Conservation (phyloP, 345 rosid genomes). For the Geranium brycei region DNA sequence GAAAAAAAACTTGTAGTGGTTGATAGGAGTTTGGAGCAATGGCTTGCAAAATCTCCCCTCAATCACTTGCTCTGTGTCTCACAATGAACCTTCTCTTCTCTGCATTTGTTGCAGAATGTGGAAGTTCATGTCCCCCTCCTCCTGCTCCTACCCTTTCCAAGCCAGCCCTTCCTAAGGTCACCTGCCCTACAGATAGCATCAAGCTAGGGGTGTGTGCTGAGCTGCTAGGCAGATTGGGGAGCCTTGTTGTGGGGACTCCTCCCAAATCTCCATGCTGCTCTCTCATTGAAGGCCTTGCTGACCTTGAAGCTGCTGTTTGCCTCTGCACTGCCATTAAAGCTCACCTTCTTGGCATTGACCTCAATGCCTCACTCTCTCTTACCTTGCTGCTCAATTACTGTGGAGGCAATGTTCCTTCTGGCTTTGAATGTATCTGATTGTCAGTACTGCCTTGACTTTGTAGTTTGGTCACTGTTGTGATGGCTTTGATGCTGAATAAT, state of each 20-base stretch:
- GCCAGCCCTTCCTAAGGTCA: conserved; percentile 10
- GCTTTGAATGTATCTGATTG: conserved; percentile 42
- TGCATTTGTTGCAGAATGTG: background rate
- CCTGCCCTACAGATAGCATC: conserved; percentile 54
- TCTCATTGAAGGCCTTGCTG: conserved; percentile 40
- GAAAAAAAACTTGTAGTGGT: background rate
- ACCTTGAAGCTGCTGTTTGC: conserved; percentile 56
- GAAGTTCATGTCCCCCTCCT: background rate
- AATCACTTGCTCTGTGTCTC: background rate
- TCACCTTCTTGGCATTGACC: conserved; percentile 46
- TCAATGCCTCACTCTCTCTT: conserved; percentile 47
- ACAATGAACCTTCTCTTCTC: background rate
- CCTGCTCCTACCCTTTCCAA: background rate
- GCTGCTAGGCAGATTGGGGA: conserved; percentile 35
- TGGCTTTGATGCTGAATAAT: background rate
- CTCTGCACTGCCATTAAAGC: conserved; percentile 73
- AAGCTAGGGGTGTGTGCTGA: conserved; percentile 55
- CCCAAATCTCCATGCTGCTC: conserved; percentile 50
- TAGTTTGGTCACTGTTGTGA: background rate
- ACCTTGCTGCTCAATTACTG: conserved; percentile 62
- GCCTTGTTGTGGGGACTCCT: conserved; percentile 40
- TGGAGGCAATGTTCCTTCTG: conserved; percentile 62
- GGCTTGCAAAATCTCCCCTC: background rate
- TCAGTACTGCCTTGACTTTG: background rate
- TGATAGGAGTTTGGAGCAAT: background rate